Conservation (phyloP, 257 asterid species). For the Solanum gandarillasii region DNA sequence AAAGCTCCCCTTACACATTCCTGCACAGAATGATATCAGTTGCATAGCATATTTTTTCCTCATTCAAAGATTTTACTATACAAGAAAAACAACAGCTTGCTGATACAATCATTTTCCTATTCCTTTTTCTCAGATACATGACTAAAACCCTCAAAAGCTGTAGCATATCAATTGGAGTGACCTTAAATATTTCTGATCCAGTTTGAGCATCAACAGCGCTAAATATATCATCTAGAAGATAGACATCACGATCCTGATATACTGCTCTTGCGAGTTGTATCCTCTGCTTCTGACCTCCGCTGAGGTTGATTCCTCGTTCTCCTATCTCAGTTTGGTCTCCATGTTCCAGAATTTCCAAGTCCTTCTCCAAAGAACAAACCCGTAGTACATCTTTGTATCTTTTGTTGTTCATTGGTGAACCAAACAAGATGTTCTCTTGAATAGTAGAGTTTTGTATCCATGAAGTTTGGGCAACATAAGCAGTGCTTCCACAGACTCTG, state of each 20-base stretch:
- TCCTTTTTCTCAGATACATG: not conserved
- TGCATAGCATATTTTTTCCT: not conserved
- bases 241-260: slow-evolving; percentile 60
- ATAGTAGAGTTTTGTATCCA: slow-evolving; percentile 73
- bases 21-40: slow-evolving; percentile 19
- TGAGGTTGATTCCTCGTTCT: slow-evolving; percentile 67
- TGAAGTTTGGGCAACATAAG: slow-evolving; percentile 61
- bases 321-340: slow-evolving; percentile 74
- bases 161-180: not conserved
- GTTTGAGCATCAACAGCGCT: slow-evolving; percentile 96
- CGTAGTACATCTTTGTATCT: slow-evolving; percentile 36
- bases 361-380: slow-evolving; percentile 57
- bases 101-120: not conserved
- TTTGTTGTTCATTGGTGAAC: slow-evolving; percentile 41
- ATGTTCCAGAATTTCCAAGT: slow-evolving; percentile 49
- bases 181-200: slow-evolving; percentile 72
- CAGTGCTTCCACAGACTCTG: slow-evolving; percentile 60
- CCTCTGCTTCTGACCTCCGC: slow-evolving; percentile 84
- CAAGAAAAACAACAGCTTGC: not conserved
- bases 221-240: slow-evolving; percentile 66
- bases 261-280: slow-evolving; percentile 79
- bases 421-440: slow-evolving; percentile 63
- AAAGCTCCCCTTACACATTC: slow-evolving; percentile 57
- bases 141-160: not conserved
- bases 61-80: not conserved